These are phyloP conservation scores for Quercus engelmannii DNA, from an alignment of 306 rosid species.

Conservation along the genomic window DNA sequence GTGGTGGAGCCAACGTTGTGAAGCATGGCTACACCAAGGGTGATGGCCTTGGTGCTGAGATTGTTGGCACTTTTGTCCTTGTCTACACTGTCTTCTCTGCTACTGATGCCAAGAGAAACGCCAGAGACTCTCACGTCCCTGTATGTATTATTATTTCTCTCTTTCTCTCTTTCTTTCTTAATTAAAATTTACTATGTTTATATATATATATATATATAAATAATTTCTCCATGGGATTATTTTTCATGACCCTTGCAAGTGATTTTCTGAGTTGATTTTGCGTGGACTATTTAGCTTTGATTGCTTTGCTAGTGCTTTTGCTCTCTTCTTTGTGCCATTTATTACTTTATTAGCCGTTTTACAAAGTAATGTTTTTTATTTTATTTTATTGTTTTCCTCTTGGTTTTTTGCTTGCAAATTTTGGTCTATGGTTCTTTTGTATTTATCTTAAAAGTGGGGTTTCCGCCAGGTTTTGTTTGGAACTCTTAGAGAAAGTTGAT, in stretches of 20 bases:
- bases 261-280: not conserved
- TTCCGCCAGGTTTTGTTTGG: not conserved
- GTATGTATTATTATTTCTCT: slow-evolving; percentile 29
- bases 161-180: not conserved
- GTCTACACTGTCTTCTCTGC: slow-evolving; percentile 96
- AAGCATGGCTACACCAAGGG: slow-evolving; percentile 80
- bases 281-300: not conserved
- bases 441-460: not conserved
- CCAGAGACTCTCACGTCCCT: slow-evolving; percentile 92
- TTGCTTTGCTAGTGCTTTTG: too few relatives aligned
- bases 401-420: not conserved
- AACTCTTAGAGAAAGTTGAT: not conserved
- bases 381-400: not conserved
- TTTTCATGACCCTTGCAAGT: not conserved
- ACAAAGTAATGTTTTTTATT: not conserved
- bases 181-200: not conserved
- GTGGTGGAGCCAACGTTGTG: slow-evolving; percentile 78
- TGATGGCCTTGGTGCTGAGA: slow-evolving; percentile 85
- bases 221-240: not conserved
- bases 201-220: too few relatives aligned
- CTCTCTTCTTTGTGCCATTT: not conserved
- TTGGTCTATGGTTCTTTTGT: not conserved
- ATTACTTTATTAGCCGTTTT: not conserved
- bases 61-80: slow-evolving; percentile 89
- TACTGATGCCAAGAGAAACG: slow-evolving; percentile 90